phyloP scores from a whole-genome alignment of 352 stramenopile genomes.

The Phytophthora pistaciae region DNA sequence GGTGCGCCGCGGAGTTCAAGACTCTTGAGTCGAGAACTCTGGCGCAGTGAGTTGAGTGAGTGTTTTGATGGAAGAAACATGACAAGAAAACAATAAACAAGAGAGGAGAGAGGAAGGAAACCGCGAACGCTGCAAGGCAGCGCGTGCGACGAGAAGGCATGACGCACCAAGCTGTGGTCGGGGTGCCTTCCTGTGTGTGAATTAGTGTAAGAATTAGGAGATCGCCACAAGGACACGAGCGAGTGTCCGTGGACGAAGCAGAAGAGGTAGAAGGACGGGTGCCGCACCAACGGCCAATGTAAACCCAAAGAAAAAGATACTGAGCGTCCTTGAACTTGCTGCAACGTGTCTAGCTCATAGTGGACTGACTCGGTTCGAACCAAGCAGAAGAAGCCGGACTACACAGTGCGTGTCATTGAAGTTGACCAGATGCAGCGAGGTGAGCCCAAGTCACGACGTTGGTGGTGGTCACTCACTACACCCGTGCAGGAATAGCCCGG shows the following conservation, averaged over 20 bases:
- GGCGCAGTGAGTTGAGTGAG: constrained; percentile 40
- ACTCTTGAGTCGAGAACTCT: constrained; percentile 2
- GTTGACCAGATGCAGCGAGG: constrained; percentile 1
- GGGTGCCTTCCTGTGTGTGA: constrained; percentile 34
- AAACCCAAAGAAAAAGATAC: constrained; percentile 36
- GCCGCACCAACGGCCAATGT: constrained; percentile 31
- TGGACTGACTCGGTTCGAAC: not conserved
- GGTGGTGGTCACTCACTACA: not conserved
- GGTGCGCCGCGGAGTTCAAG: constrained; percentile 3
- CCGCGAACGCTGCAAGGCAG: constrained; percentile 7
- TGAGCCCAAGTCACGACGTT: not conserved
- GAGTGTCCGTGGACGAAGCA: constrained; percentile 25
- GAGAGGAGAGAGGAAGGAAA: constrained; percentile 30
- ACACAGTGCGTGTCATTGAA: constrained; percentile 16
- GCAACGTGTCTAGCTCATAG: constrained; percentile 9
- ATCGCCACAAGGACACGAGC: constrained; percentile 21
- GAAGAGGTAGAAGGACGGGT: constrained; percentile 12
- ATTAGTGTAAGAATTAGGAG: constrained; percentile 37
- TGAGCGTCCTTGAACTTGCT: constrained; percentile 24
- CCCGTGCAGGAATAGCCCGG: constrained; percentile 7
- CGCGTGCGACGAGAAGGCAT: constrained; percentile 18
- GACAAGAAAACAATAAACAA: constrained; percentile 49
- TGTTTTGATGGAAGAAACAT: constrained; percentile 72
- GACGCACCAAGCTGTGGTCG: not conserved
- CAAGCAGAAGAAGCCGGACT: constrained; percentile 16